Evolutionary conservation across 2,329 filamentous ascomycete genomes (phyloP).

Genomic region (Fusarium agapanthi): DNA sequence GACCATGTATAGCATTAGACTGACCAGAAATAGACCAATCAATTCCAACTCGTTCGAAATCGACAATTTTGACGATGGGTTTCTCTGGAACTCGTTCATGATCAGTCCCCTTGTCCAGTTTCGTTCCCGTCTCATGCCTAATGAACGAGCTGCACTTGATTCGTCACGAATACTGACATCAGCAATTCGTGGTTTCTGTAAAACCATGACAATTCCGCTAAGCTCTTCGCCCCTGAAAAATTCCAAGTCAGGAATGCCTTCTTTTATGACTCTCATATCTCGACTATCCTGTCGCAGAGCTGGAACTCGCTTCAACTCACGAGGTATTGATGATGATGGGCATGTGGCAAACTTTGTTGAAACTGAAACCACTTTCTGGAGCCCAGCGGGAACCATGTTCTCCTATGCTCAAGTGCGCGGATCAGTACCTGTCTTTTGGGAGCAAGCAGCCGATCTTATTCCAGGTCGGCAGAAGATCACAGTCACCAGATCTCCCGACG

Average conservation of each 20-base stretch:
- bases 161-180: slow-evolving; percentile 88
- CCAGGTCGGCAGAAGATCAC: slow-evolving; percentile 95
- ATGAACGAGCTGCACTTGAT: slow-evolving; percentile 83
- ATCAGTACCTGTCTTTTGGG: slow-evolving; percentile 97
- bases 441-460: slow-evolving; percentile 86
- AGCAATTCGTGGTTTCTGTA: slow-evolving; percentile 91
- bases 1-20: background rate
- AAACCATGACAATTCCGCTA: slow-evolving; percentile 85
- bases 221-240: slow-evolving; percentile 75
- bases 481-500: slow-evolving; percentile 86
- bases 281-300: slow-evolving; percentile 89
- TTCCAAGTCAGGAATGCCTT: slow-evolving; percentile 76
- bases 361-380: slow-evolving; percentile 92
- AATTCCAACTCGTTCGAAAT: slow-evolving; percentile 86
- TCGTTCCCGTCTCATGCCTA: slow-evolving; percentile 78
- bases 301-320: slow-evolving; percentile 95
- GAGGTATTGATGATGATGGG: slow-evolving; percentile 96
- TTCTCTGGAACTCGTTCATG: slow-evolving; percentile 99
- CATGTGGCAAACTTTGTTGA: slow-evolving; percentile 99
- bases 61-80: slow-evolving; percentile 90
- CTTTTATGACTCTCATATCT: slow-evolving; percentile 88
- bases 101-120: slow-evolving; percentile 92
- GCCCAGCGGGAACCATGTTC: slow-evolving; percentile 79
- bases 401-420: slow-evolving; percentile 94
- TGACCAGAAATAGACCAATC: slow-evolving; percentile 63